These are phyloP conservation scores for Phytopythium aichiense DNA, from an alignment of 352 stramenopile species.

Conservation along the genomic window DNA sequence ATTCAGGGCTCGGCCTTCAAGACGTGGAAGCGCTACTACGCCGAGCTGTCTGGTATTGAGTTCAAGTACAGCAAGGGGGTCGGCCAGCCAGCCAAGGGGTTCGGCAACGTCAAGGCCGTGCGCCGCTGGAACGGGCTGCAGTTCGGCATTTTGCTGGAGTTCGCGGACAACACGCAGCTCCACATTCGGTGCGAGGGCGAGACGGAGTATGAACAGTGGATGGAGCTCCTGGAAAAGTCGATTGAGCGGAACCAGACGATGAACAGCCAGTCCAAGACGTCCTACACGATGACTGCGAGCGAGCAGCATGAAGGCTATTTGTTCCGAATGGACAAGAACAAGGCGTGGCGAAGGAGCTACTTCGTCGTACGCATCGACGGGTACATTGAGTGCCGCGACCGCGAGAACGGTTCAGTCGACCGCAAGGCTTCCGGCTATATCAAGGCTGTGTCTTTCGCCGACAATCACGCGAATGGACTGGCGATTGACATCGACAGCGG, in stretches of 20 bases:
- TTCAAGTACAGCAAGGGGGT: slow-evolving; percentile 71
- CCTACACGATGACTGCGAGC: slow-evolving; percentile 58
- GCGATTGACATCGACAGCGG: slow-evolving; percentile 67
- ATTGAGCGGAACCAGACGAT: slow-evolving; percentile 52
- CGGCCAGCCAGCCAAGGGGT: slow-evolving; percentile 61
- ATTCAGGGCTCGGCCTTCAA: slow-evolving; percentile 59
- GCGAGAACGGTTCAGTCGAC: slow-evolving; percentile 36
- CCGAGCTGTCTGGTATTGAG: slow-evolving; percentile 60
- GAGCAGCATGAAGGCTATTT: slow-evolving; percentile 70
- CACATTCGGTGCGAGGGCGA: slow-evolving; percentile 43
- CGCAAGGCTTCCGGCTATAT: slow-evolving; percentile 59
- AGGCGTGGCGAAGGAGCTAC: slow-evolving; percentile 50
- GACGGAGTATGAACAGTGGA: slow-evolving; percentile 49
- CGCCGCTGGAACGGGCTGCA: slow-evolving; percentile 37
- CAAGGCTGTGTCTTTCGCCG: slow-evolving; percentile 60
- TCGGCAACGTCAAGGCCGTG: slow-evolving; percentile 48
- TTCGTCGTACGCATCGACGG: slow-evolving; percentile 68
- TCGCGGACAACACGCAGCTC: slow-evolving; percentile 36
- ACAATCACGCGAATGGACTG: slow-evolving; percentile 65
- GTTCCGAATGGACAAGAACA: slow-evolving; percentile 58
- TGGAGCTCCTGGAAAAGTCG: slow-evolving; percentile 36
- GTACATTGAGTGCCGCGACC: slow-evolving; percentile 64
- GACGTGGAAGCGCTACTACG: slow-evolving; percentile 70
- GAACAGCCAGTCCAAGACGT: slow-evolving; percentile 57
- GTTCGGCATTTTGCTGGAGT: slow-evolving; percentile 51